Conservation (phyloP, 805 yeast genomes). For the Candida ipomoeae region DNA sequence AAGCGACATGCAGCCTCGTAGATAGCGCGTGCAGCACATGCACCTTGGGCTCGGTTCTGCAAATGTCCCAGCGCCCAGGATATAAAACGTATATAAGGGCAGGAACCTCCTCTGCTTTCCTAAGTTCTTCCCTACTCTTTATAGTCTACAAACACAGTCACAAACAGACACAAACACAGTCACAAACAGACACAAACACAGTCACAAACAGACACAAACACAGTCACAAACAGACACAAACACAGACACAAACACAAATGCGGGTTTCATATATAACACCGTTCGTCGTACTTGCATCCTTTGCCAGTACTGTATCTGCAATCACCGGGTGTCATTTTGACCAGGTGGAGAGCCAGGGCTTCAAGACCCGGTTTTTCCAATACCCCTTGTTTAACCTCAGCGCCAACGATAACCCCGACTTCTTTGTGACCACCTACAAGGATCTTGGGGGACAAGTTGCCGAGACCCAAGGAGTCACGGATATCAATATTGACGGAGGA, state of each 20-base stretch:
- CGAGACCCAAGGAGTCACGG: not conserved
- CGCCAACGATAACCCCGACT: not conserved
- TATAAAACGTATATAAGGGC: not conserved
- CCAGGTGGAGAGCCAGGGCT: not conserved
- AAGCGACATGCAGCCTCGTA: too few species aligned
- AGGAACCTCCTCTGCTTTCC: too few species aligned
- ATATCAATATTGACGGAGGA: not conserved
- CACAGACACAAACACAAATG: not conserved
- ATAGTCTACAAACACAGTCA: not conserved
- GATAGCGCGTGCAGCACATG: too few species aligned
- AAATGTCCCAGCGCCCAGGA: too few species aligned
- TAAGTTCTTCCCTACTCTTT: too few species aligned
- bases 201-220: too few species aligned
- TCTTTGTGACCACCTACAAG: not conserved
- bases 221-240: too few species aligned
- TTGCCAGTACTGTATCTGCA: not conserved
- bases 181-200: not conserved
- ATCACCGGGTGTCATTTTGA: conserved; percentile 1
- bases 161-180: not conserved
- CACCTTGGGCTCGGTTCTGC: too few species aligned
- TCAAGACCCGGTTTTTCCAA: not conserved
- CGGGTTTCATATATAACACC: not conserved
- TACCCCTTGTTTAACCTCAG: not conserved
- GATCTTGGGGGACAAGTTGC: not conserved
- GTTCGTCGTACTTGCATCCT: not conserved